Percentiles rank a stretch among this genome's conserved stretches.
These are phyloP conservation scores for Vigna reflexopilosa DNA, from an alignment of 306 rosid genomes.

Conservation along the genomic window DNA sequence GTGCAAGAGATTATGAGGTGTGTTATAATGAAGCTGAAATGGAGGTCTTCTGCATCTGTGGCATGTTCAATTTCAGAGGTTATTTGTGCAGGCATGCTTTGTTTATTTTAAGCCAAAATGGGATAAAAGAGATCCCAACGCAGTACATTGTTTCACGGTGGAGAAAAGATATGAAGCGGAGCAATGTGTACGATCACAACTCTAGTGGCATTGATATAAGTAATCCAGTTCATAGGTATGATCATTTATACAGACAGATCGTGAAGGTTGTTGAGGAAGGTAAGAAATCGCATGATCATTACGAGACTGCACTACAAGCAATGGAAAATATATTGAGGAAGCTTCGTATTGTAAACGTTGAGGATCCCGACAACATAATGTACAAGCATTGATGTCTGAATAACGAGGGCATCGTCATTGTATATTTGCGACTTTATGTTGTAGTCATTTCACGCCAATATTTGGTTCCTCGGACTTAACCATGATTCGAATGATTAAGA, in stretches of 20 bases:
- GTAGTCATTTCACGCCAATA: not conserved
- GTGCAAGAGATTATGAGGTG: constrained; percentile 65
- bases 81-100: constrained; percentile 77
- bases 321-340: constrained; percentile 62
- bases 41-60: constrained; percentile 73
- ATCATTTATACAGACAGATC: constrained; percentile 61
- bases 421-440: not conserved
- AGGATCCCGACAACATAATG: constrained; percentile 35
- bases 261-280: constrained; percentile 82
- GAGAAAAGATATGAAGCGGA: constrained; percentile 72
- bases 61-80: constrained; percentile 72
- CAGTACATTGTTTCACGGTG: constrained; percentile 69
- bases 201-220: constrained; percentile 54
- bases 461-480: not conserved
- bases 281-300: constrained; percentile 61
- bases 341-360: constrained; percentile 53
- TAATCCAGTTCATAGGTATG: constrained; percentile 71
- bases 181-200: constrained; percentile 54
- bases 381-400: constrained; percentile 6
- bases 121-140: constrained; percentile 68
- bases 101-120: constrained; percentile 63
- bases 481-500: not conserved
- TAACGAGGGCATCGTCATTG: not conserved
- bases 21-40: constrained; percentile 63
- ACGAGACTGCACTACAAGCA: constrained; percentile 52